A percentile compares a stretch with the other conserved stretches of the same genome.
Conservation (phyloP, 225 moss, liverwort and hornwort species). For the Straminergon stramineum region DNA sequence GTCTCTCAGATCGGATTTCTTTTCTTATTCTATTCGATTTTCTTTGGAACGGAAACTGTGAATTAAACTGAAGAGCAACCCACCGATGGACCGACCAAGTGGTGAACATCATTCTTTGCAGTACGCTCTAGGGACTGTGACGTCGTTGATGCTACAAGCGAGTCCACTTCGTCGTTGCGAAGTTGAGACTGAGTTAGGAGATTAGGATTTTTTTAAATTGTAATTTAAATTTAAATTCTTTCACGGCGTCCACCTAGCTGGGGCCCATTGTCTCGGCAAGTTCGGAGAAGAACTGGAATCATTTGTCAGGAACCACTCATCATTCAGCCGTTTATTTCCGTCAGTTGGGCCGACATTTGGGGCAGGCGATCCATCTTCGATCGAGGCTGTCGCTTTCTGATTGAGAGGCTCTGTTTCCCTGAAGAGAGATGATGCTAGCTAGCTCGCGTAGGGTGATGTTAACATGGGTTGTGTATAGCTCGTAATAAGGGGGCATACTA, state of each 20-base stretch:
- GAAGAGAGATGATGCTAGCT: not conserved
- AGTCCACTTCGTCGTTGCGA: constrained; percentile 4
- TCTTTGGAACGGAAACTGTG: not conserved
- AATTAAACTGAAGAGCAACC: not conserved
- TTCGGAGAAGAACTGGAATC: not conserved
- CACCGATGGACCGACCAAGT: not conserved
- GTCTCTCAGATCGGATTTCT: not conserved
- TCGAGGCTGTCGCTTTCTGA: not conserved
- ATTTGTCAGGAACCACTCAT: not conserved
- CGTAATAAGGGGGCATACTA: too few relatives aligned
- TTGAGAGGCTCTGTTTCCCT: not conserved
- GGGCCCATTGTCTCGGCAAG: not conserved
- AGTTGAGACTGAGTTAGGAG: not conserved
- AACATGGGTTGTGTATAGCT: not conserved
- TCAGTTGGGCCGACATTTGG: too few relatives aligned
- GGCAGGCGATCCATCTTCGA: not conserved
- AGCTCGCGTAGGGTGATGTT: not conserved
- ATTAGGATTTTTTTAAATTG: not conserved
- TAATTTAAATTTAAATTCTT: not conserved
- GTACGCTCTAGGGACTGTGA: not conserved
- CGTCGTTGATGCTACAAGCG: not conserved
- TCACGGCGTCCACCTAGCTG: not conserved
- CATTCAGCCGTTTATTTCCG: not conserved
- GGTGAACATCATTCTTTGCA: not conserved
- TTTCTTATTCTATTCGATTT: not conserved